Conservation (phyloP, 768 basidiomycete genomes). For the Lanmaoa rubissima region DNA sequence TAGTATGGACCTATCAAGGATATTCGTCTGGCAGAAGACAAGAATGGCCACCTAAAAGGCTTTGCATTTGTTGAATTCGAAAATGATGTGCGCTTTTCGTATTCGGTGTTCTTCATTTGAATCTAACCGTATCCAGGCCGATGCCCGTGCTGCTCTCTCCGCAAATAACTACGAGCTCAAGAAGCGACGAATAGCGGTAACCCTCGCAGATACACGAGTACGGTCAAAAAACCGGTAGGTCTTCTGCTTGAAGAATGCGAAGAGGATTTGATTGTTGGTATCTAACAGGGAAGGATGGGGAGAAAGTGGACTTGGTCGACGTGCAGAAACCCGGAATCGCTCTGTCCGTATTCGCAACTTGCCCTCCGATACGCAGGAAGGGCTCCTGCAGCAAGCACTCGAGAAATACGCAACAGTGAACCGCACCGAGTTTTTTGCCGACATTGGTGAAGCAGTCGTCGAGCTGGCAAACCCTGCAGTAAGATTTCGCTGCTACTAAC, state of each 20-base stretch:
- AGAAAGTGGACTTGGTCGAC: conserved; percentile 57
- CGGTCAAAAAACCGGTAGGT: conserved; percentile 53
- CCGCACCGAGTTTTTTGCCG: conserved; percentile 72
- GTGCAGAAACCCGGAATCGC: conserved; percentile 59
- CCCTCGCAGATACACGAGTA: conserved; percentile 73
- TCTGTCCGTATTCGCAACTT: conserved; percentile 77
- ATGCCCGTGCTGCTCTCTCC: conserved; percentile 66
- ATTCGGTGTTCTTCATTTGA: background rate
- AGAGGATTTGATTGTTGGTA: background rate
- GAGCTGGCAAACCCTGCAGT: conserved; percentile 69
- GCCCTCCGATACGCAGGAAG: conserved; percentile 80
- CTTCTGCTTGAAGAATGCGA: background rate
- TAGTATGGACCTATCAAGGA: conserved; percentile 85
- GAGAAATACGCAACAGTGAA: conserved; percentile 73
- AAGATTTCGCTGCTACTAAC: conserved; percentile 21
- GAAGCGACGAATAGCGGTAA: conserved; percentile 87
- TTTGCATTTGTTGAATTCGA: conserved; percentile 94
- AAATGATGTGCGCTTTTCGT: conserved; percentile 52
- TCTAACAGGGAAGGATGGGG: conserved; percentile 38
- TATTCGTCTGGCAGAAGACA: conserved; percentile 73
- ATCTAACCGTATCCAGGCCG: conserved; percentile 45
- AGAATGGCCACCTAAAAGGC: conserved; percentile 70
- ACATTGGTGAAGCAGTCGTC: conserved; percentile 58
- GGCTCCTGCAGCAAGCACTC: conserved; percentile 83
- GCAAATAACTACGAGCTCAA: conserved; percentile 89